Conservation (phyloP, 345 rosid genomes). For the Hirschfeldia incana region DNA sequence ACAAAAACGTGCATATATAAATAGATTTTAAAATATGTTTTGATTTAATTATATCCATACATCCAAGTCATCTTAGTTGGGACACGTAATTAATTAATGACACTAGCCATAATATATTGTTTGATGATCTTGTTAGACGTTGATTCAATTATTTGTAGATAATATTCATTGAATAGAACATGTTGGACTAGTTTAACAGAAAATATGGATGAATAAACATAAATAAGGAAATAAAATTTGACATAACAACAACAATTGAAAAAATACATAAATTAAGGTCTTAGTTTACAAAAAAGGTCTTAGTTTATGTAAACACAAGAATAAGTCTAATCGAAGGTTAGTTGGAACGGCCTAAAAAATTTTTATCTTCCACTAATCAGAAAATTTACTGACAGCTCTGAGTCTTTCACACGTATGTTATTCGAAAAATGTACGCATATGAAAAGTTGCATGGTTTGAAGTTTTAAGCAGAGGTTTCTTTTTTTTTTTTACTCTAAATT, state of each 20-base stretch:
- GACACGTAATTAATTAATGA: background rate
- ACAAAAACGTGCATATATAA: background rate
- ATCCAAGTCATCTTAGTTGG: slow-evolving; percentile 17
- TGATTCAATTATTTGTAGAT: background rate
- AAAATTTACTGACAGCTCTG: slow-evolving; percentile 20
- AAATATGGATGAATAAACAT: background rate
- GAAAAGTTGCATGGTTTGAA: background rate
- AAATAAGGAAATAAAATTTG: slow-evolving; percentile 1
- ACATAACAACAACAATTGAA: slow-evolving; percentile 11
- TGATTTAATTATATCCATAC: background rate
- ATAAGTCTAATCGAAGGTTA: slow-evolving; percentile 19
- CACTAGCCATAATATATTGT: background rate
- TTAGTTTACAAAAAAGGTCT: background rate
- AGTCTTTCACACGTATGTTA: slow-evolving; percentile 13
- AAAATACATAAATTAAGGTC: background rate
- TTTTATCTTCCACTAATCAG: slow-evolving; percentile 35
- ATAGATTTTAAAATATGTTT: background rate
- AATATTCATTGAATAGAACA: background rate
- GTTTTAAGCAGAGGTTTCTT: too few species aligned
- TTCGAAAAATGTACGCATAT: slow-evolving; percentile 1
- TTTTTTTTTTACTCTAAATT: too few species aligned
- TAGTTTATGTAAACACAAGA: background rate
- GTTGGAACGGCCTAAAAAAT: slow-evolving; percentile 35
- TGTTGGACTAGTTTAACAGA: background rate
- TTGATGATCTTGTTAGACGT: slow-evolving; percentile 4